Evolutionary conservation across 2,329 filamentous ascomycete genomes (phyloP), one percentile per base, ranked within the genome.

Genomic region (Massarina eburnea): DNA sequence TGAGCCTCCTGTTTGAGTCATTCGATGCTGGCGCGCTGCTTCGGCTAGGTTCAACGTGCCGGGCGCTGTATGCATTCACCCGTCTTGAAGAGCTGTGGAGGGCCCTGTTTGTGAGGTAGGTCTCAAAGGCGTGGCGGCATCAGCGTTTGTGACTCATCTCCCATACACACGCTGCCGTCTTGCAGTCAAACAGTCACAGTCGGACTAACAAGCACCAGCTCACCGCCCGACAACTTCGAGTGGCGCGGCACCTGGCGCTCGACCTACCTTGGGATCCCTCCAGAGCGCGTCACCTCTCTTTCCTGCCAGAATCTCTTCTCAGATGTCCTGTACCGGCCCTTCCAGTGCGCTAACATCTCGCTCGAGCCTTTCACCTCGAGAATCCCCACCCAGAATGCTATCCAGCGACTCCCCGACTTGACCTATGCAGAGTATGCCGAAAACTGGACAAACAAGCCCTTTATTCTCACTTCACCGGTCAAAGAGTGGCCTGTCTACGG

Each of bases 21-120:
- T 76, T 96, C 36, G 85, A 91, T 59, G 75, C 80, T 39, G 59
- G 69, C 8, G 75, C 78, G 41, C 73, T 97, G 41, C 70, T 85
- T 45, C 73, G 71, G 7, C 73, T 97, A 33, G 89, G 90, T 8
- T 80, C 81, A 44, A 88, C 91, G 5, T 96, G 91, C 76, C 89
- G 84, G 67, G 91, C 89, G 42, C 73, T 97, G 14, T 92, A 91
- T 76, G 91, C 91, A 1, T 95, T 92, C 66, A 88, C 86, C 43
- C 79, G 85, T 39, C 83, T 83, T 38, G 92, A 96, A 54, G 92
- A 97, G 60, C 69, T 96, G 27, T 97, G 92, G 92, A 91, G 94
- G 70, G 71, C 84, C 15, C 71, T 96, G 17, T 95, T 92, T 61
- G 78, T 95, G 53, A 81, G 83, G 91, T 96, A 84, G 82, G 89